phyloP scores from a whole-genome alignment of 2,329 filamentous ascomycete species.

The Gnomoniopsis smithogilvyi region DNA sequence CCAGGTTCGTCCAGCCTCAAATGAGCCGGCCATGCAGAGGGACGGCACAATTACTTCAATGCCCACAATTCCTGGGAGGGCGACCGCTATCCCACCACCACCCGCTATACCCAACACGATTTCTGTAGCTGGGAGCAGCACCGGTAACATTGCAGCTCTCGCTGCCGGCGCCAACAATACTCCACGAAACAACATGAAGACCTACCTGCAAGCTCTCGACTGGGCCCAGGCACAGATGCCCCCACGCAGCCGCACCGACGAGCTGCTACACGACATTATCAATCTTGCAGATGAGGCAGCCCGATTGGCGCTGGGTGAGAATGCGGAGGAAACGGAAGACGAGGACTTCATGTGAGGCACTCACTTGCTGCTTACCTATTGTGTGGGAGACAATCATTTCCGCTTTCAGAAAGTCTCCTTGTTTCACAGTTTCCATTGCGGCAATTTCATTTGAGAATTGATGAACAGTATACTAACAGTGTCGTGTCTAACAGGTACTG shows the following conservation, averaged over 20 bases:
- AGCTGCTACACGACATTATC: slow-evolving; percentile 33
- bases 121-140: neutral
- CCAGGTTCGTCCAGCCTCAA: slow-evolving; percentile 37
- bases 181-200: slow-evolving; percentile 14
- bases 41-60: slow-evolving; percentile 1
- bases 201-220: slow-evolving; percentile 15
- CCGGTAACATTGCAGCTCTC: neutral
- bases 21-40: slow-evolving; percentile 15
- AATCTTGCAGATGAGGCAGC: slow-evolving; percentile 42
- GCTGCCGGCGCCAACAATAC: neutral
- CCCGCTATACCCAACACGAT: slow-evolving; percentile 7
- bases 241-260: slow-evolving; percentile 31
- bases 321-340: slow-evolving; percentile 25
- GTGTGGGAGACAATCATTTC: slow-evolving; percentile 14
- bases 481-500: slow-evolving; percentile 13
- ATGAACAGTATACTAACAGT: slow-evolving; percentile 10
- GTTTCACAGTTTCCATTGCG: neutral
- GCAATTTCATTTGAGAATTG: neutral
- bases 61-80: neutral
- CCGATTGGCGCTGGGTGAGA: slow-evolving; percentile 36
- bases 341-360: slow-evolving; percentile 40
- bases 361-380: slow-evolving; percentile 5
- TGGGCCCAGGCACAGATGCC: slow-evolving; percentile 19
- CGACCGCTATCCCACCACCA: neutral
- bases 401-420: slow-evolving; percentile 8